Evolutionary conservation across 2,329 filamentous ascomycete species (phyloP).

Genomic region (Gyromitra esculenta): DNA sequence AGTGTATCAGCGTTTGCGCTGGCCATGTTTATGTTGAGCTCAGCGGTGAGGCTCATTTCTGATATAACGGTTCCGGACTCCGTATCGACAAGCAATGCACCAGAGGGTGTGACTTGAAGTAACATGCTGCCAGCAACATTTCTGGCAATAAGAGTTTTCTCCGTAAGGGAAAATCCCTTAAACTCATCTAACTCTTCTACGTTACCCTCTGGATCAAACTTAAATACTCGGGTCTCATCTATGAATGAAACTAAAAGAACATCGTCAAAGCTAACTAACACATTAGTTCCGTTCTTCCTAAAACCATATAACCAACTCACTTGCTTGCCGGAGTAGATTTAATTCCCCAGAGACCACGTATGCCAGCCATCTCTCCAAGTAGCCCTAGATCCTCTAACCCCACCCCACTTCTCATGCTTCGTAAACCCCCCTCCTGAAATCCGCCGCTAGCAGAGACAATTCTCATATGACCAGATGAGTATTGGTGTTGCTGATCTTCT

Average conservation of each 20-base stretch:
- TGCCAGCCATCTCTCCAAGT: slow-evolving; percentile 78
- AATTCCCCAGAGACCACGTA: slow-evolving; percentile 77
- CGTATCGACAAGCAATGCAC: slow-evolving; percentile 70
- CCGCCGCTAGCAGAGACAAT: slow-evolving; percentile 93
- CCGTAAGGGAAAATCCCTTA: slow-evolving; percentile 73
- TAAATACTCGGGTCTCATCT: slow-evolving; percentile 83
- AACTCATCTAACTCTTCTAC: slow-evolving; percentile 88
- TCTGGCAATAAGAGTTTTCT: slow-evolving; percentile 75
- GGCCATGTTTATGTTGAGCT: slow-evolving; percentile 74
- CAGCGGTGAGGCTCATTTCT: slow-evolving; percentile 61
- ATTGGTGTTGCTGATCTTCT: slow-evolving; percentile 79
- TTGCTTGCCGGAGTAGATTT: slow-evolving; percentile 63
- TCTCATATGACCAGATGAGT: slow-evolving; percentile 91
- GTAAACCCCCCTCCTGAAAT: slow-evolving; percentile 84
- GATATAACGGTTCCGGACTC: slow-evolving; percentile 63
- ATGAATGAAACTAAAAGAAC: slow-evolving; percentile 82
- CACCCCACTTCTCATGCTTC: slow-evolving; percentile 92
- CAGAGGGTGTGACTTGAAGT: slow-evolving; percentile 78
- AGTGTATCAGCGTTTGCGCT: slow-evolving; percentile 76
- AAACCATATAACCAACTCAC: slow-evolving; percentile 35
- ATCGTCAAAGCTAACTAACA: slow-evolving; percentile 66
- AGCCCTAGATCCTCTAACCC: slow-evolving; percentile 87
- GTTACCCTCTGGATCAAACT: slow-evolving; percentile 76
- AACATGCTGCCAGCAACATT: slow-evolving; percentile 73
- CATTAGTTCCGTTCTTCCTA: slow-evolving; percentile 12